phyloP scores from a whole-genome alignment of 2,329 filamentous ascomycete species.

The Rhexocercosporidium sp. region DNA sequence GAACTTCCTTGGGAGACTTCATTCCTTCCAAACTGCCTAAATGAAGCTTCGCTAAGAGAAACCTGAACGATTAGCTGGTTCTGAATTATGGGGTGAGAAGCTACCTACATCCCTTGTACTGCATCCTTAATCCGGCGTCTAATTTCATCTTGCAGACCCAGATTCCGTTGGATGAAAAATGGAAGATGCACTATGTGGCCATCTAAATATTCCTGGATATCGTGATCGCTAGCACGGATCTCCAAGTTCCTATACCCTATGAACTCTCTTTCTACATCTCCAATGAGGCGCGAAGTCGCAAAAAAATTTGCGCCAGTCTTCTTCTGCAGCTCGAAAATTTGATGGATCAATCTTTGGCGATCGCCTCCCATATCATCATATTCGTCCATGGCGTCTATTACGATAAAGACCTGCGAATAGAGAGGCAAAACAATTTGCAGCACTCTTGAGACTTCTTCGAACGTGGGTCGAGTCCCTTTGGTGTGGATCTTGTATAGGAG shows the following conservation, averaged over 20 bases:
- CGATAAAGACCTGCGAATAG: too few species aligned
- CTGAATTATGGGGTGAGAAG: not conserved
- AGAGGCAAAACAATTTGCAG: too few species aligned
- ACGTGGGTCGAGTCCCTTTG: too few species aligned
- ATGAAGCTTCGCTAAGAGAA: conserved; percentile 32
- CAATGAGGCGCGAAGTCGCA: conserved; percentile 42
- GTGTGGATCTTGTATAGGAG: too few species aligned
- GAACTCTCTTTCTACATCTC: conserved; percentile 35
- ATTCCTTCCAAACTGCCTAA: conserved; percentile 41
- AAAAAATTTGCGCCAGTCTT: conserved; percentile 35
- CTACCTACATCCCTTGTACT: conserved; percentile 42
- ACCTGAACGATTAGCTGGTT: conserved; percentile 15
- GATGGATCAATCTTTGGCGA: too few species aligned
- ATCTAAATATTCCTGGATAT: conserved; percentile 41
- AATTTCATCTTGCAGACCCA: conserved; percentile 27
- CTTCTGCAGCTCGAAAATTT: conserved; percentile 15
- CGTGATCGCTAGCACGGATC: conserved; percentile 40
- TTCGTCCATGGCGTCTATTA: too few species aligned
- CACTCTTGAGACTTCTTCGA: too few species aligned
- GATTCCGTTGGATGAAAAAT: not conserved
- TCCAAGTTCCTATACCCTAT: conserved; percentile 36
- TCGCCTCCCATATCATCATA: too few species aligned
- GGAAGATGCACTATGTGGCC: conserved; percentile 30
- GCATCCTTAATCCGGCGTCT: conserved; percentile 26
- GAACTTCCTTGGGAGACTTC: too few species aligned